Percentiles rank a stretch among this genome's conserved stretches.
These are phyloP conservation scores for Podaxis sp. DNA, from an alignment of 768 basidiomycete species.

Conservation along the genomic window DNA sequence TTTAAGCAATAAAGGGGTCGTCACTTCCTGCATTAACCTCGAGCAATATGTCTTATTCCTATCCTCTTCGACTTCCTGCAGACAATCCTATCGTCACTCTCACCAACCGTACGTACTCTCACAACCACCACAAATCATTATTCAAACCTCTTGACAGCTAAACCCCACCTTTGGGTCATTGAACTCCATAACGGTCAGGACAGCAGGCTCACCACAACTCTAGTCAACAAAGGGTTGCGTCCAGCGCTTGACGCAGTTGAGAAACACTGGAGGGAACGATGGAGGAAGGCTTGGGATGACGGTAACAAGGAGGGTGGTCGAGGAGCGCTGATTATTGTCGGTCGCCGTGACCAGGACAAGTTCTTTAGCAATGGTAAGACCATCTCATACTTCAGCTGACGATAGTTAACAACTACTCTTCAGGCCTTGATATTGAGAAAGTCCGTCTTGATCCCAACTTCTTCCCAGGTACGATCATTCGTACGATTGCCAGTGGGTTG, in stretches of 20 bases:
- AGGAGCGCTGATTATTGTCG: constrained; percentile 78
- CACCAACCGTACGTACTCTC: constrained; percentile 53
- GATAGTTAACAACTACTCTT: background rate
- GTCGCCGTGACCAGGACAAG: constrained; percentile 74
- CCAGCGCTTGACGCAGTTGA: constrained; percentile 77
- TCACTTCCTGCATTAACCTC: background rate
- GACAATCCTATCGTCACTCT: constrained; percentile 58
- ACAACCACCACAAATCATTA: background rate
- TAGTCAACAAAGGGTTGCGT: constrained; percentile 60
- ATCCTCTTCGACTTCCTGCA: constrained; percentile 6
- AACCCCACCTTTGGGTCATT: constrained; percentile 66
- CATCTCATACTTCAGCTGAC: background rate
- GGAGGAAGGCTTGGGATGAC: constrained; percentile 40
- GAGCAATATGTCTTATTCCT: background rate
- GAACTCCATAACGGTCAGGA: constrained; percentile 81
- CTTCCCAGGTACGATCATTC: constrained; percentile 50
- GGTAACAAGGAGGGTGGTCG: constrained; percentile 53
- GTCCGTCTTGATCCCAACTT: constrained; percentile 56
- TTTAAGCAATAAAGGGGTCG: background rate
- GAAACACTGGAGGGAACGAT: constrained; percentile 62
- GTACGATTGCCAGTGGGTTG: constrained; percentile 8
- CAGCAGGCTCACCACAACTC: constrained; percentile 58
- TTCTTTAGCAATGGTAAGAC: constrained; percentile 82
- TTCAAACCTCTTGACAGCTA: constrained; percentile 40
- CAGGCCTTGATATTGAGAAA: constrained; percentile 66